These are phyloP conservation scores for Globisporangium sylvaticum DNA, from an alignment of 352 stramenopile genomes.

Conservation along the genomic window DNA sequence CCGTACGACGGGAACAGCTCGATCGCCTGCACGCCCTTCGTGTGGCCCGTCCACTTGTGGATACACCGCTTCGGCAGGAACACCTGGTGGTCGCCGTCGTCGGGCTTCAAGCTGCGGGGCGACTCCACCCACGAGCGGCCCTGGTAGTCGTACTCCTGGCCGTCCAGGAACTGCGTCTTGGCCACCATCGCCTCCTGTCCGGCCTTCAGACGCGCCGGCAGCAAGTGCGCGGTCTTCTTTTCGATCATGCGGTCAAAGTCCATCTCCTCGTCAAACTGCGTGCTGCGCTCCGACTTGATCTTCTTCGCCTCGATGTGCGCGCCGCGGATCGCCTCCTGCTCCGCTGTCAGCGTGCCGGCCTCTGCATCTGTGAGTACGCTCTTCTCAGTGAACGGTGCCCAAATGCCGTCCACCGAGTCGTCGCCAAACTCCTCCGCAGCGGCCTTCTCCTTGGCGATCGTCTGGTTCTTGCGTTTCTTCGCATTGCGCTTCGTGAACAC, in stretches of 20 bases:
- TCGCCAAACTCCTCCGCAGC: conserved; percentile 44
- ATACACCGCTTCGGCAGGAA: conserved; percentile 98
- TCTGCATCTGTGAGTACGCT: conserved; percentile 41
- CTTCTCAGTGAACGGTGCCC: conserved; percentile 62
- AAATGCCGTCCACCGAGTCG: conserved; percentile 42
- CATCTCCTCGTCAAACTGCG: conserved; percentile 71
- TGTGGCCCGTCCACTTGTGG: conserved; percentile 95
- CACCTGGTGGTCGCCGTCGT: conserved; percentile 88
- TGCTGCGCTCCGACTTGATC: conserved; percentile 35
- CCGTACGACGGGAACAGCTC: conserved; percentile 95
- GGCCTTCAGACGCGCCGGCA: conserved; percentile 60
- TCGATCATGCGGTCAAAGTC: conserved; percentile 88
- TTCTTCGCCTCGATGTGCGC: conserved; percentile 61
- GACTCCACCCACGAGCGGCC: conserved; percentile 93
- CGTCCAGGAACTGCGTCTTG: conserved; percentile 85
- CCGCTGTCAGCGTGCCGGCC: conserved; percentile 42
- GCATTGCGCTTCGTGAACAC: conserved; percentile 37
- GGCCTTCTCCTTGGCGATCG: conserved; percentile 28
- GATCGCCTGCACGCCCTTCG: conserved; percentile 97
- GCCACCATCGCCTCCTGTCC: conserved; percentile 62
- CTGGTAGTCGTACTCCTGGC: conserved; percentile 94
- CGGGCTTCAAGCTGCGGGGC: conserved; percentile 71
- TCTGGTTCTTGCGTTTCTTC: conserved; percentile 41
- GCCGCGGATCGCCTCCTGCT: conserved; percentile 46
- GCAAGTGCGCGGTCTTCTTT: conserved; percentile 75